Evolutionary conservation across 768 basidiomycete species (phyloP).

Genomic region (Phaeotremella fagi): DNA sequence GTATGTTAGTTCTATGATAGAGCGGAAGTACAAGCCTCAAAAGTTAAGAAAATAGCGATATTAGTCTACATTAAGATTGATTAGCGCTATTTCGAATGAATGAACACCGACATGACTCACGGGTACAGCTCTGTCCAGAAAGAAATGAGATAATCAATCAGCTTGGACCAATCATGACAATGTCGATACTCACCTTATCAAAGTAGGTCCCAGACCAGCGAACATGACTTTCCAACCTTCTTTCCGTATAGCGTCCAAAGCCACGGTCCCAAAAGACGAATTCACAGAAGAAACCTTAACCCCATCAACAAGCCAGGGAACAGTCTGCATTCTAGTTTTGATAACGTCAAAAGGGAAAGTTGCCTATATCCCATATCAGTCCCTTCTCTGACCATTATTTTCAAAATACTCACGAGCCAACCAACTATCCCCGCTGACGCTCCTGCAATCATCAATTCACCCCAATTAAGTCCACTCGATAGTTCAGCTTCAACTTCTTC

Average conservation of each 20-base stretch:
- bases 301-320: constrained; percentile 12
- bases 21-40: constrained; percentile 43
- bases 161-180: not conserved
- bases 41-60: constrained; percentile 46
- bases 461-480: constrained; percentile 52
- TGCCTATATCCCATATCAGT: constrained; percentile 23
- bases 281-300: not conserved
- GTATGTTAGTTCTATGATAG: constrained; percentile 8
- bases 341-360: constrained; percentile 88
- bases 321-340: constrained; percentile 77
- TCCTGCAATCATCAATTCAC: constrained; percentile 65
- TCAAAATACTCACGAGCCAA: constrained; percentile 55
- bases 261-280: constrained; percentile 19
- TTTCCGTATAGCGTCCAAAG: constrained; percentile 45
- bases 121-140: constrained; percentile 15
- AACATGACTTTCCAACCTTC: constrained; percentile 71
- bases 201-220: constrained; percentile 69
- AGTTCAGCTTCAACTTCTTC: constrained; percentile 52
- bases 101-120: not conserved
- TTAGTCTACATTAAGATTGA: constrained; percentile 25
- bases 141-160: not conserved
- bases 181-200: constrained; percentile 60
- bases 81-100: not conserved
- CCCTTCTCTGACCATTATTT: not conserved
- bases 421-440: constrained; percentile 71